phyloP scores from a whole-genome alignment of 2,329 filamentous ascomycete genomes.

The Colletotrichum lentis region DNA sequence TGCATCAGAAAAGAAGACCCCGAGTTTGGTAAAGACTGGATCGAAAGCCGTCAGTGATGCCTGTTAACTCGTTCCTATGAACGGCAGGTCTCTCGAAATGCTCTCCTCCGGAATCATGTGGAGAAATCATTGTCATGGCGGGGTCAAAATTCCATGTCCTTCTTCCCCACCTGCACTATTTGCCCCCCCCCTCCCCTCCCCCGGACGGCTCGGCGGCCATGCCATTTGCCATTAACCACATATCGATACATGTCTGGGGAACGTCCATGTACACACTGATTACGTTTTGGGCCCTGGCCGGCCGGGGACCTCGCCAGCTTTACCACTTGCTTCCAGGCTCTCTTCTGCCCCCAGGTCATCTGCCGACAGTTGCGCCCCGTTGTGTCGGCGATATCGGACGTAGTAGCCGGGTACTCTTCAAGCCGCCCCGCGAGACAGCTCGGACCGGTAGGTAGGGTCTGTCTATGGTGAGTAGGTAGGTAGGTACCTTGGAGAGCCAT shows the following conservation, averaged over 20 bases:
- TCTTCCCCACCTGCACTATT: constrained; percentile 8
- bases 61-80: constrained; percentile 4
- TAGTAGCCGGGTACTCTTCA: too few relatives aligned
- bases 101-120: constrained; percentile 15
- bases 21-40: not conserved
- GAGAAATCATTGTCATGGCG: constrained; percentile 1
- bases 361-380: not conserved
- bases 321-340: constrained; percentile 10
- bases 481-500: too few relatives aligned
- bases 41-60: not conserved
- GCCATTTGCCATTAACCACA: too few relatives aligned
- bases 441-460: too few relatives aligned
- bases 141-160: constrained; percentile 5
- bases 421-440: too few relatives aligned
- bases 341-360: constrained; percentile 5
- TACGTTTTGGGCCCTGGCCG: constrained; percentile 2
- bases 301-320: constrained; percentile 22
- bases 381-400: too few relatives aligned
- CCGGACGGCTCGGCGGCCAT: not conserved
- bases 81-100: not conserved
- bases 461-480: too few relatives aligned
- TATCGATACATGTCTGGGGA: too few relatives aligned
- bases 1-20: not conserved
- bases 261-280: too few relatives aligned
- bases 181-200: not conserved